Percentiles rank a stretch among this genome's conserved stretches.
Conservation (phyloP, 257 asterid genomes). For the Solanum chaucha region DNA sequence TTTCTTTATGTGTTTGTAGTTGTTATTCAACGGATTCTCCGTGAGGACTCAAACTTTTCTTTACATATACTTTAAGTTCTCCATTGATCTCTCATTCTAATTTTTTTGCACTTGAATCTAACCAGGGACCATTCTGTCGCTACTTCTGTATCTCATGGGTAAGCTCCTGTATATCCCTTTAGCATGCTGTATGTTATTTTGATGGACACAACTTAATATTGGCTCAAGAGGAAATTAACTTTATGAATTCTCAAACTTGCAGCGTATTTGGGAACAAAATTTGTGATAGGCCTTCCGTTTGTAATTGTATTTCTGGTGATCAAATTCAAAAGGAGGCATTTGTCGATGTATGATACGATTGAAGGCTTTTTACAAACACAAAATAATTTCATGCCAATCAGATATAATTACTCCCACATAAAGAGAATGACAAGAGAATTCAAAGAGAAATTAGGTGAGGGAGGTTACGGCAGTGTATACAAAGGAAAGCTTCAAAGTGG, state of each 20-base stretch:
- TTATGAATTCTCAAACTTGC: neutral
- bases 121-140: neutral
- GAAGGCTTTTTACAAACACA: neutral
- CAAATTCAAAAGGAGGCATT: neutral
- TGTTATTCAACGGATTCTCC: too few relatives aligned
- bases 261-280: neutral
- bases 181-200: neutral
- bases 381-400: neutral
- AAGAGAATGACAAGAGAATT: neutral
- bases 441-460: neutral
- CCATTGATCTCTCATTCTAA: neutral
- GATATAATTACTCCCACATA: neutral
- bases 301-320: neutral
- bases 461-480: neutral
- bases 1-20: neutral
- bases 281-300: neutral
- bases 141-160: neutral
- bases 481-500: neutral
- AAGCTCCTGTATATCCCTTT: neutral
- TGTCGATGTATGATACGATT: neutral
- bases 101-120: neutral
- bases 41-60: too few relatives aligned
- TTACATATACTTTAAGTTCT: neutral
- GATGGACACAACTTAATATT: neutral
- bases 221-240: too few relatives aligned